Evolutionary conservation across 1,284 basidiomycete genomes (phyloP), one percentile per base, ranked within the genome.

Genomic region (Farysia itapuensis): DNA sequence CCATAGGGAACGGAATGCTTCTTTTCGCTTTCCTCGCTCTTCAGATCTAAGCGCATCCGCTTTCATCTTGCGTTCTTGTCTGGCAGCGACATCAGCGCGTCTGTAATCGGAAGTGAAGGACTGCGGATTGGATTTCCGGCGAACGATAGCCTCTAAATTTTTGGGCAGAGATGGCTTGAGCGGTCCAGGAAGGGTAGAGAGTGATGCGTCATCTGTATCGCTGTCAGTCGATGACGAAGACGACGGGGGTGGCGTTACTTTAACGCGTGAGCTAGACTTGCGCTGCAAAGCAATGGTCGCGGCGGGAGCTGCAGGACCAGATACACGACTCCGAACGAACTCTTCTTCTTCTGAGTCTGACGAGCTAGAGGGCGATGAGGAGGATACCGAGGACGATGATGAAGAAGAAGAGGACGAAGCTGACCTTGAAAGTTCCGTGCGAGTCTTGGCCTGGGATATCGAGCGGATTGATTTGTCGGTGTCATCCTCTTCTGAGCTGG

Each of bases 1-100:
- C 58, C 61, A 70, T 4, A 70, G 44, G 0, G 56, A 38, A 11
- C 49, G 53, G 44, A 67, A 70, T 15, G 64, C 47, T 19, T 50
- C 44, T 28, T 43, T 46, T 14, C 46, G 50, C 24, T 11, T 6
- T 22, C 13, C 34, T 9, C 12, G 6, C 11, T 35, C 9, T 15
- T 35, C 11, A 16, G 6, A 14, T 16, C 18, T 33, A 9, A 9
- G 9, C 11, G 26, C 26, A 11, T 28, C 11, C 26, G 9, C 26
- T n/a, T 28, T 9, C 9, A n/a, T 28, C 26, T 28, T 28, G 12
- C 31, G 13, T 23, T 35, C 19, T 8, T 35, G 34, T 20, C 9
- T 20, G n/a, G n/a, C n/a, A 21, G 34, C 6, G 13, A 8, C 6
- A 11, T 20, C 18, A 6, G 20, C 19, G 19, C 15, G 34, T 20